Evolutionary conservation across 768 basidiomycete genomes (phyloP).

Genomic region (Suillus tomentosus): DNA sequence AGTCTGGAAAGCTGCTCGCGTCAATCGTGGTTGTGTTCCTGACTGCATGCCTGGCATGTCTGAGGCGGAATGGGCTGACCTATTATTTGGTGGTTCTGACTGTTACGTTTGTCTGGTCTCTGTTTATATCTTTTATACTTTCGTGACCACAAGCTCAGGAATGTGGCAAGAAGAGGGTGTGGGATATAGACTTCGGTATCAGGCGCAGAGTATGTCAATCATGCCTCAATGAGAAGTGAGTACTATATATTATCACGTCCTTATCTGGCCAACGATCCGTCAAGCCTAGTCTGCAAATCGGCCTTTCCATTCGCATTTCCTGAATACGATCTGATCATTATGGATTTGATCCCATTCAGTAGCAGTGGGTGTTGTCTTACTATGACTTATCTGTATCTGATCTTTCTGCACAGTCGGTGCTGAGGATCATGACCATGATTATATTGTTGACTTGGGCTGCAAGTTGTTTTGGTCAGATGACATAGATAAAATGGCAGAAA

Average conservation of each 20-base stretch:
- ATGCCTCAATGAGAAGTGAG: conserved; percentile 21
- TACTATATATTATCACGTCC: background rate
- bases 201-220: conserved; percentile 17
- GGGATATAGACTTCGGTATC: conserved; percentile 20
- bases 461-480: conserved; percentile 38
- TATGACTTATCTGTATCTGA: conserved; percentile 2
- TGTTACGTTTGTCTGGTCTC: conserved; percentile 21
- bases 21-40: conserved; percentile 18
- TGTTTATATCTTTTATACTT: background rate
- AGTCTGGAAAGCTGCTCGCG: conserved; percentile 28
- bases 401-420: conserved; percentile 27
- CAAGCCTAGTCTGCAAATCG: background rate
- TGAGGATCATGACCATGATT: conserved; percentile 25
- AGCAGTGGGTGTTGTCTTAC: conserved; percentile 24
- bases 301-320: conserved; percentile 27
- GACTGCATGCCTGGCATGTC: conserved; percentile 26
- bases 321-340: conserved; percentile 23
- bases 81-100: conserved; percentile 24
- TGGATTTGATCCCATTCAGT: conserved; percentile 36
- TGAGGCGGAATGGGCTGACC: conserved; percentile 28
- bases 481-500: conserved; percentile 25
- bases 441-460: conserved; percentile 12
- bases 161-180: conserved; percentile 18
- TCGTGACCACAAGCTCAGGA: conserved; percentile 10
- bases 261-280: conserved; percentile 22